Percentiles rank a stretch among this genome's conserved stretches.
Evolutionary conservation across 1,284 basidiomycete species (phyloP).

Genomic region (Ceratobasidium sp.): DNA sequence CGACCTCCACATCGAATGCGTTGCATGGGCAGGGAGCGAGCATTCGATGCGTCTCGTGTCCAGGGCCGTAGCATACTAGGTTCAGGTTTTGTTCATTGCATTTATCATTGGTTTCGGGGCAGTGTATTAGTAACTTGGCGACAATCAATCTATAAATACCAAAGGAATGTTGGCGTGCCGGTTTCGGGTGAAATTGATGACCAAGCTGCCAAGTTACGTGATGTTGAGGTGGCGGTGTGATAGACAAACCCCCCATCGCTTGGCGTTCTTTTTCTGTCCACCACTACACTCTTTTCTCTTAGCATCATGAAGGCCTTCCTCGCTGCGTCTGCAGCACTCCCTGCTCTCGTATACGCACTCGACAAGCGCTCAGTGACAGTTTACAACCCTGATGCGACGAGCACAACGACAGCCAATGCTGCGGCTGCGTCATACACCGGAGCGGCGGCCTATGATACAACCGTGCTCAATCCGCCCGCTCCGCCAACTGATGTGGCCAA

Average conservation of each 20-base stretch:
- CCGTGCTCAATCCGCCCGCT: constrained; percentile 53
- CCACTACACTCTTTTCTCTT: constrained; percentile 31
- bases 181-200: background rate
- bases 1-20: constrained; percentile 14
- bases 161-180: background rate
- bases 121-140: no score
- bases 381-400: constrained; percentile 41
- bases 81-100: no score
- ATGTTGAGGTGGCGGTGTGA: constrained; percentile 4
- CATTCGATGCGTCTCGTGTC: no score
- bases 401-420: constrained; percentile 46
- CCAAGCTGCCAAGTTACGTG: constrained; percentile 31
- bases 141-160: background rate
- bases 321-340: constrained; percentile 27
- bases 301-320: constrained; percentile 15
- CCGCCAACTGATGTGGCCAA: constrained; percentile 52
- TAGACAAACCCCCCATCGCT: background rate
- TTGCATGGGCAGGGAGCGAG: no score
- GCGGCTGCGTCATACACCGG: constrained; percentile 52
- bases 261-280: constrained; percentile 35
- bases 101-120: no score
- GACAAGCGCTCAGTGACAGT: constrained; percentile 39
- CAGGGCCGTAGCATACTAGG: no score
- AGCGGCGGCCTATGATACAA: constrained; percentile 55
- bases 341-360: constrained; percentile 12